Percentiles rank a stretch among this genome's conserved stretches.
Evolutionary conservation across 495 filamentous ascomycete genomes (phyloP).

Genomic region (Evernia prunastri): DNA sequence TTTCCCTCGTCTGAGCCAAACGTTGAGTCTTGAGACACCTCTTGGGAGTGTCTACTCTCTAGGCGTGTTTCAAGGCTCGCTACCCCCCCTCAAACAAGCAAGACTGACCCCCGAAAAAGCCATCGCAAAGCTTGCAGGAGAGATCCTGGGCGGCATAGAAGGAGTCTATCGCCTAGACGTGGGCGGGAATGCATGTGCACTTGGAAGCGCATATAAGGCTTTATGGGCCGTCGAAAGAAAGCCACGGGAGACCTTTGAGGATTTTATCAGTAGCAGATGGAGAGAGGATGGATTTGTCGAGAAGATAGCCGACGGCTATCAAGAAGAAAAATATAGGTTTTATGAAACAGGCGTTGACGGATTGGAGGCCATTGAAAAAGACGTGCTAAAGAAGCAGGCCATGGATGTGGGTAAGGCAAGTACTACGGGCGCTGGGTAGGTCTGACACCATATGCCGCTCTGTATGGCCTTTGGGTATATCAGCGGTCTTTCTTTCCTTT

Average conservation of each 20-base stretch:
- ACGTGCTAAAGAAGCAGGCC: conserved; percentile 46
- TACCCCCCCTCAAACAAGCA: no score
- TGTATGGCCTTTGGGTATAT: neutral
- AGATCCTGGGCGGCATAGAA: conserved; percentile 81
- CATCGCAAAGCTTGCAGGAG: conserved; percentile 71
- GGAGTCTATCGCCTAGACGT: conserved; percentile 90
- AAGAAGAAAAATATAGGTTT: conserved; percentile 58
- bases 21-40: no score
- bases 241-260: conserved; percentile 72
- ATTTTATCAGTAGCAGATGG: conserved; percentile 77
- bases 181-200: conserved; percentile 90
- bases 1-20: no score
- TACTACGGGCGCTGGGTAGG: conserved; percentile 5
- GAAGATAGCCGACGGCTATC: conserved; percentile 78
- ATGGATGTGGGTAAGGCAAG: conserved; percentile 3
- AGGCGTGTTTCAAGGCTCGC: no score
- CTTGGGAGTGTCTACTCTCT: no score
- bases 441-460: neutral
- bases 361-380: conserved; percentile 72
- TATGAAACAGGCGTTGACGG: conserved; percentile 73
- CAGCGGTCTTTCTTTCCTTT: neutral
- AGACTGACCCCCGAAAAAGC: no score
- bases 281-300: conserved; percentile 73
- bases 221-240: conserved; percentile 78
- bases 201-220: conserved; percentile 92